A percentile compares a stretch with the other conserved stretches of the same genome.
Conservation (phyloP, 345 rosid genomes). For the Ceriops tagal region DNA sequence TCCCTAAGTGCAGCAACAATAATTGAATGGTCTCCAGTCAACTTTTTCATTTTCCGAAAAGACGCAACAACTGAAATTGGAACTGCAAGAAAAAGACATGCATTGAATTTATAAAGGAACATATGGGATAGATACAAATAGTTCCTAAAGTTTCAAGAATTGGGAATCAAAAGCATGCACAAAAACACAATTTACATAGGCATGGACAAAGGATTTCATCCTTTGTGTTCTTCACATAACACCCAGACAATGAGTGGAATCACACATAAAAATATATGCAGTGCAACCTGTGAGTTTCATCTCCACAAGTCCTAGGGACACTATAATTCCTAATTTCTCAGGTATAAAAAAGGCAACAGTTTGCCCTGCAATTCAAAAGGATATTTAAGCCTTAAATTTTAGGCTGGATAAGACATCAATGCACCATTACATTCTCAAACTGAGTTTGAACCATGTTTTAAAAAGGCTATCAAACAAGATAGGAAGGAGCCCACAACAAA, state of each 20-base stretch:
- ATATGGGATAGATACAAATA: not conserved
- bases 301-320: too few relatives aligned
- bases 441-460: too few relatives aligned
- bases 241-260: not conserved
- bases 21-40: constrained; percentile 46
- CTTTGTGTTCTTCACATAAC: not conserved
- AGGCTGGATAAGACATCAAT: too few relatives aligned
- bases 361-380: too few relatives aligned
- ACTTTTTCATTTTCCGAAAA: constrained; percentile 77
- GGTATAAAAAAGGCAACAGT: too few relatives aligned
- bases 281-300: too few relatives aligned
- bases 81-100: constrained; percentile 44
- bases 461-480: too few relatives aligned
- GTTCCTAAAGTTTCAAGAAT: not conserved
- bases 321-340: too few relatives aligned
- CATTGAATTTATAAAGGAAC: not conserved
- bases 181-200: not conserved
- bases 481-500: too few relatives aligned
- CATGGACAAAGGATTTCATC: not conserved
- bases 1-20: constrained; percentile 66
- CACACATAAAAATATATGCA: too few relatives aligned
- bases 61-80: constrained; percentile 66
- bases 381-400: too few relatives aligned
- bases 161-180: not conserved
- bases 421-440: too few relatives aligned